phyloP scores from a whole-genome alignment of 2,329 filamentous ascomycete genomes.

The Sporothrix brunneoviolacea region DNA sequence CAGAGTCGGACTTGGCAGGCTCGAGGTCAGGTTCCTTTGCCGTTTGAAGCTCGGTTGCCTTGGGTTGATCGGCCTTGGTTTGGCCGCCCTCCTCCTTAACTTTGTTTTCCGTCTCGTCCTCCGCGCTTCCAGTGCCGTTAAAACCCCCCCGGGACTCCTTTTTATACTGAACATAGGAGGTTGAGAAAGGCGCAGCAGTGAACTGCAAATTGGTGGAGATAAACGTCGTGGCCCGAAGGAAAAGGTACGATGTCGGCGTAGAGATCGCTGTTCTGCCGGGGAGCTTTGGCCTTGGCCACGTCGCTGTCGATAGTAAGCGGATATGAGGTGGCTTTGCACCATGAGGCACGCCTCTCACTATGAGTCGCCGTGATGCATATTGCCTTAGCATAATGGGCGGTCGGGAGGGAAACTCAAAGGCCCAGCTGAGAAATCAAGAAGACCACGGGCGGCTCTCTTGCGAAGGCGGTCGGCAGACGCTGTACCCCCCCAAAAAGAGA shows the following conservation, averaged over 20 bases:
- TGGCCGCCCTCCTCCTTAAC: slow-evolving; percentile 13
- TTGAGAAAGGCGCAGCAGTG: slow-evolving; percentile 15
- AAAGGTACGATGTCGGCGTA: not conserved
- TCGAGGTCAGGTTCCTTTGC: slow-evolving; percentile 9
- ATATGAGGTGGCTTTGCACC: slow-evolving; percentile 4
- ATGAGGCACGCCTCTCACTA: slow-evolving; percentile 6
- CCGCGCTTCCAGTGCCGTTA: slow-evolving; percentile 7
- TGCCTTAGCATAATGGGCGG: slow-evolving; percentile 19
- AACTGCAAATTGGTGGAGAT: not conserved
- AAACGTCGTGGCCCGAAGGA: not conserved
- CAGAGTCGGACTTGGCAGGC: slow-evolving; percentile 26
- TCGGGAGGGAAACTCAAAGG: not conserved
- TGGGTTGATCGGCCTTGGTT: slow-evolving; percentile 5
- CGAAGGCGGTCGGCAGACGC: not conserved
- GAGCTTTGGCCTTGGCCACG: slow-evolving; percentile 1
- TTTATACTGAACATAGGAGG: slow-evolving; percentile 14
- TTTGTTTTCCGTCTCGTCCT: slow-evolving; percentile 15
- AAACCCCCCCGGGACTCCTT: slow-evolving; percentile 20
- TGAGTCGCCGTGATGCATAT: slow-evolving; percentile 17
- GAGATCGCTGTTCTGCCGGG: not conserved
- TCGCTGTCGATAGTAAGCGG: slow-evolving; percentile 6
- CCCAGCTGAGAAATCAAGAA: slow-evolving; percentile 9
- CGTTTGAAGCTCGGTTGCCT: slow-evolving; percentile 5
- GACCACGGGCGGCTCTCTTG: not conserved
- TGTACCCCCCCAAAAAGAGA: not conserved